Evolutionary conservation across 371 early-diverging fungal species (phyloP).

Genomic region (Mucor plumbeus): DNA sequence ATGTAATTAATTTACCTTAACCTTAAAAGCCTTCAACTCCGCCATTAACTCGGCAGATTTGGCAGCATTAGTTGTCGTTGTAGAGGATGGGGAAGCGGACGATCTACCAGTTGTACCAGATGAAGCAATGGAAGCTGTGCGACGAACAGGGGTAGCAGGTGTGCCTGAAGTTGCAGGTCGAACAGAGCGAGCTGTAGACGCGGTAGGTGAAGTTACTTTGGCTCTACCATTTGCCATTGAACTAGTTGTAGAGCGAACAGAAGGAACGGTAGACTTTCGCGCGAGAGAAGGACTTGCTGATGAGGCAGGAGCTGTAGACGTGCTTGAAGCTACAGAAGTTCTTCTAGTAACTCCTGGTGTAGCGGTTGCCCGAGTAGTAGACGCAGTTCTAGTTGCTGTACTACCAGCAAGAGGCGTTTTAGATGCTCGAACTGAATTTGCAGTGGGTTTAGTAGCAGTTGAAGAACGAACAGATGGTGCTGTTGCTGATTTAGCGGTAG

Average conservation of each 20-base stretch:
- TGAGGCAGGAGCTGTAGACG: background rate
- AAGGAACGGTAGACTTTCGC: slow-evolving; percentile 20
- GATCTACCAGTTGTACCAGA: slow-evolving; percentile 13
- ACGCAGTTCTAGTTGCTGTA: background rate
- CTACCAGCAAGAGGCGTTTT: slow-evolving; percentile 12
- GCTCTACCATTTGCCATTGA: slow-evolving; percentile 11
- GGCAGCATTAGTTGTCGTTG: slow-evolving; percentile 9
- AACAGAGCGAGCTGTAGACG: slow-evolving; percentile 27
- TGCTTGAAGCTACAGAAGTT: slow-evolving; percentile 20
- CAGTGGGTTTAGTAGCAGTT: slow-evolving; percentile 17
- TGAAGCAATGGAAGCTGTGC: slow-evolving; percentile 21
- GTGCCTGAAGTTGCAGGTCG: slow-evolving; percentile 2
- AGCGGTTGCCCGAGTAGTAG: slow-evolving; percentile 10
- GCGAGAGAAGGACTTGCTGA: slow-evolving; percentile 13
- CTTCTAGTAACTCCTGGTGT: slow-evolving; percentile 20
- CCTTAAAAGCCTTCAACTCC: slow-evolving; percentile 30
- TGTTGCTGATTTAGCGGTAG: slow-evolving; percentile 9
- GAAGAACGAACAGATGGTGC: slow-evolving; percentile 8
- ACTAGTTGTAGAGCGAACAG: slow-evolving; percentile 11
- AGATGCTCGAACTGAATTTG: slow-evolving; percentile 15
- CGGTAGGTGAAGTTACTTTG: slow-evolving; percentile 29
- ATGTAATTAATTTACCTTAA: slow-evolving; percentile 28
- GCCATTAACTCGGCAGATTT: slow-evolving; percentile 31
- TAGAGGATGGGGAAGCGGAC: slow-evolving; percentile 19
- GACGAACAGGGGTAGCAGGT: slow-evolving; percentile 18